These are phyloP conservation scores for Colletotrichum aenigma DNA, from an alignment of 2,329 filamentous ascomycete genomes.

Conservation along the genomic window DNA sequence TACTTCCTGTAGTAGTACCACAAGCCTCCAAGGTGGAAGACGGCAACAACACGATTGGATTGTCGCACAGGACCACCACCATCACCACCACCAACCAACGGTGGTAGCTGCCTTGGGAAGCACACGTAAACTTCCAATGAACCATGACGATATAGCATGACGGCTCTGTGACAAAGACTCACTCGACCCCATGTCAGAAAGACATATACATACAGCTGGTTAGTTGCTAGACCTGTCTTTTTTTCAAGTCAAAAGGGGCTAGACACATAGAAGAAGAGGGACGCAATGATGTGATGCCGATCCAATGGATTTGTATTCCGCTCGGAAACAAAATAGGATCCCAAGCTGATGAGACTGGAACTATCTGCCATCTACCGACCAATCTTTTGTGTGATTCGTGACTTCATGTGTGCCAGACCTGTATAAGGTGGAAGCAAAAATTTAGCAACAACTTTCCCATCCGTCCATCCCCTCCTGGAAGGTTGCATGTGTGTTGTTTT, in stretches of 20 bases:
- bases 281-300: not conserved
- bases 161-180: not conserved
- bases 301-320: not conserved
- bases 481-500: not conserved
- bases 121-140: not conserved
- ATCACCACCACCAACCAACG: not conserved
- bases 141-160: not conserved
- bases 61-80: not conserved
- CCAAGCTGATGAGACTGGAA: not conserved
- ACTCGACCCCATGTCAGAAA: not conserved
- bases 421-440: not conserved
- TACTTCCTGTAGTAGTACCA: constrained; percentile 66
- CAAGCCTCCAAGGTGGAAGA: not conserved
- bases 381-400: constrained; percentile 1
- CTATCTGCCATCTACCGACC: constrained; percentile 4
- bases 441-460: not conserved
- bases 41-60: not conserved
- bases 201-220: not conserved
- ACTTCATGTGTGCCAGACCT: constrained; percentile 12
- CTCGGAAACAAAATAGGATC: not conserved
- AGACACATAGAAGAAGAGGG: not conserved
- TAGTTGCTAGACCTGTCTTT: not conserved
- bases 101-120: not conserved
- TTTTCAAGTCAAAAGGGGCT: not conserved
- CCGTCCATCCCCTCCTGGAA: not conserved